These are phyloP conservation scores for Diplosphaera chodatii DNA, from an alignment of 139 green algal genomes.

Conservation along the genomic window DNA sequence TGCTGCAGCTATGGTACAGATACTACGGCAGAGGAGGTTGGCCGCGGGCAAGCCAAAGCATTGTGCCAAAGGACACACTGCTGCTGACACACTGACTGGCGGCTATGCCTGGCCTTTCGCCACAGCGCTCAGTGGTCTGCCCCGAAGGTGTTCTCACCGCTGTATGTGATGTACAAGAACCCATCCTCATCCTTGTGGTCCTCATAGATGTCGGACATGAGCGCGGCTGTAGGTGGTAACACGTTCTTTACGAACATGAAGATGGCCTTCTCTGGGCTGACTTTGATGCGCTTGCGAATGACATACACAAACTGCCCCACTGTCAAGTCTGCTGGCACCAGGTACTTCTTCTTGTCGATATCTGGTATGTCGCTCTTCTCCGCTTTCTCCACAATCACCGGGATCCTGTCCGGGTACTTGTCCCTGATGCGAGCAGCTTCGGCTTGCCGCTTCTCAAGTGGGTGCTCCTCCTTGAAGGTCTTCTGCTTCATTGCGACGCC, in stretches of 20 bases:
- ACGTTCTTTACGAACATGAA: conserved; percentile 99
- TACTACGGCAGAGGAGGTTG: too few species aligned
- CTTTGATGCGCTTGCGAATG: conserved; percentile 96
- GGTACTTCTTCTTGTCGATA: conserved; percentile 99
- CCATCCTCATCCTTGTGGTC: conserved; percentile 98
- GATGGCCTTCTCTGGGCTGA: conserved; percentile 94
- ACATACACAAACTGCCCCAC: conserved; percentile 99
- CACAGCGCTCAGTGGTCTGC: background rate
- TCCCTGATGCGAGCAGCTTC: conserved; percentile 91
- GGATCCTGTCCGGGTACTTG: conserved; percentile 95
- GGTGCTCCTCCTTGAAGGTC: conserved; percentile 86
- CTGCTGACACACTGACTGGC: too few species aligned
- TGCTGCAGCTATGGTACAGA: too few species aligned
- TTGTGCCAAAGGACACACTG: too few species aligned
- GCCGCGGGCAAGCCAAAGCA: too few species aligned
- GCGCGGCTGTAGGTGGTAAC: conserved; percentile 90
- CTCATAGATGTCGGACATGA: conserved; percentile 97
- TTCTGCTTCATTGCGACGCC: conserved; percentile 12
- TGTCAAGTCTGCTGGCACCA: conserved; percentile 94
- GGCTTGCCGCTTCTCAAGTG: conserved; percentile 88
- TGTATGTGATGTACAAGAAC: conserved; percentile 98
- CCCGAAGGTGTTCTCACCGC: conserved; percentile 86
- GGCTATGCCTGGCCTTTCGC: background rate
- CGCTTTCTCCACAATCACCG: conserved; percentile 97
- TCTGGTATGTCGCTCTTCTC: conserved; percentile 94